phyloP scores from a whole-genome alignment of 2,329 filamentous ascomycete genomes.

The Lasiodiplodia gonubiensis region DNA sequence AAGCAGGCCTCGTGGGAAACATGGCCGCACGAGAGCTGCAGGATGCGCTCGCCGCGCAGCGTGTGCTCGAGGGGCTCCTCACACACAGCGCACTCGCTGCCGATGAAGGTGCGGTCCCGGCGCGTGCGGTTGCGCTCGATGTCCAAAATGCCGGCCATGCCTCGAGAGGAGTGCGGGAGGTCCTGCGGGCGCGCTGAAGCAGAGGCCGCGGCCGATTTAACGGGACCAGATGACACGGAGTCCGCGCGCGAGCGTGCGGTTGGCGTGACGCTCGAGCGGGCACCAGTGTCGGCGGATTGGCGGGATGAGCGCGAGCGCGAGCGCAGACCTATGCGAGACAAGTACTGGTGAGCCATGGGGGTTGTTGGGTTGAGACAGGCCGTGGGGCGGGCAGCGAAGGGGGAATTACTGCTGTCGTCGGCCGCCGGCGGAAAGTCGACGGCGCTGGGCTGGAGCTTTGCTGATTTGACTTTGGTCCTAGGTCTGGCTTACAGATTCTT shows the following conservation, averaged over 20 bases:
- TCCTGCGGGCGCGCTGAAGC: conserved; percentile 24
- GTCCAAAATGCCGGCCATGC: conserved; percentile 71
- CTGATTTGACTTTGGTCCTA: conserved; percentile 27
- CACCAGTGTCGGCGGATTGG: conserved; percentile 16
- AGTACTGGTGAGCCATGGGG: conserved; percentile 28
- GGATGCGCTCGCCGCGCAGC: conserved; percentile 86
- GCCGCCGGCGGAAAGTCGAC: conserved; percentile 9
- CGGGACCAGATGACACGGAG: conserved; percentile 26
- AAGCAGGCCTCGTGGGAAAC: conserved; percentile 98
- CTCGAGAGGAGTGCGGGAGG: conserved; percentile 38
- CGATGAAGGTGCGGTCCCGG: conserved; percentile 92
- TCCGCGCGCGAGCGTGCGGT: conserved; percentile 24
- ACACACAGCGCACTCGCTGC: conserved; percentile 92
- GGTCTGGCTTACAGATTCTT: conserved; percentile 27
- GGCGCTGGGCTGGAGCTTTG: conserved; percentile 17
- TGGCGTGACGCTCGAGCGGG: conserved; percentile 22
- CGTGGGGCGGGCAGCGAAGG: conserved; percentile 15
- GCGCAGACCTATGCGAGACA: conserved; percentile 28
- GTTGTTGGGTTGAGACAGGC: conserved; percentile 22
- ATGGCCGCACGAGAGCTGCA: conserved; percentile 96
- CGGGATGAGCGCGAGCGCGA: conserved; percentile 27
- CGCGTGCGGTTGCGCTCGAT: conserved; percentile 79
- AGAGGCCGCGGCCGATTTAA: conserved; percentile 23
- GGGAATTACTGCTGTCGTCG: conserved; percentile 19
- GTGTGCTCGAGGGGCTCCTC: conserved; percentile 97